Percentiles rank a stretch among this genome's conserved stretches.
phyloP scores from a whole-genome alignment of 2,329 filamentous ascomycete species.

The Cladobotryum mycophilum region DNA sequence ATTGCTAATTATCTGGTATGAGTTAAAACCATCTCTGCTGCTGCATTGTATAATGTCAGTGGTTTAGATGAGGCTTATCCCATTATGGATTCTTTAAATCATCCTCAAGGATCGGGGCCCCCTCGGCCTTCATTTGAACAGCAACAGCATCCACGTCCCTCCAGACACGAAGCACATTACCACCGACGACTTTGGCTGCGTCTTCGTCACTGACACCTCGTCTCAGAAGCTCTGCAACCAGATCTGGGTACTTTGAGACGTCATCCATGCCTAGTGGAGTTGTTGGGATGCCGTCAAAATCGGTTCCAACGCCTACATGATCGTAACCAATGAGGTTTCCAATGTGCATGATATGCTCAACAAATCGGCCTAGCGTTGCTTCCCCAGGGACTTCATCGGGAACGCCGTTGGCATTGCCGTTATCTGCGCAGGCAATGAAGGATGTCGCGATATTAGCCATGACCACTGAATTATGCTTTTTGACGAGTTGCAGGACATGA shows the following conservation, averaged over 20 bases:
- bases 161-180: slow-evolving; percentile 83
- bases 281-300: slow-evolving; percentile 71
- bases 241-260: slow-evolving; percentile 72
- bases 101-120: slow-evolving; percentile 49
- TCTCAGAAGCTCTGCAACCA: slow-evolving; percentile 68
- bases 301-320: slow-evolving; percentile 80
- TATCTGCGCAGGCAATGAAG: slow-evolving; percentile 70
- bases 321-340: slow-evolving; percentile 78
- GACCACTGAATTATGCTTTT: slow-evolving; percentile 65
- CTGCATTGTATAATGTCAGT: no score
- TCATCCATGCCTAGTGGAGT: slow-evolving; percentile 75
- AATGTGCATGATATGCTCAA: slow-evolving; percentile 74
- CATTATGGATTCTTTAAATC: slow-evolving; percentile 21
- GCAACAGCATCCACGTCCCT: slow-evolving; percentile 68
- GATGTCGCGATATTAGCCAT: slow-evolving; percentile 87
- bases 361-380: slow-evolving; percentile 70
- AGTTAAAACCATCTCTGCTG: no score
- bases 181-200: slow-evolving; percentile 67
- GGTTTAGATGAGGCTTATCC: no score
- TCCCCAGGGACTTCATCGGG: slow-evolving; percentile 62
- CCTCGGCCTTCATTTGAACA: slow-evolving; percentile 53
- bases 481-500: slow-evolving; percentile 70
- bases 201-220: slow-evolving; percentile 70
- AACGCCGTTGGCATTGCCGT: slow-evolving; percentile 54
- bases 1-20: no score